Percentiles rank a stretch among this genome's conserved stretches.
Conservation (phyloP, 2,329 filamentous ascomycete genomes). For the Trichoderma sp. region DNA sequence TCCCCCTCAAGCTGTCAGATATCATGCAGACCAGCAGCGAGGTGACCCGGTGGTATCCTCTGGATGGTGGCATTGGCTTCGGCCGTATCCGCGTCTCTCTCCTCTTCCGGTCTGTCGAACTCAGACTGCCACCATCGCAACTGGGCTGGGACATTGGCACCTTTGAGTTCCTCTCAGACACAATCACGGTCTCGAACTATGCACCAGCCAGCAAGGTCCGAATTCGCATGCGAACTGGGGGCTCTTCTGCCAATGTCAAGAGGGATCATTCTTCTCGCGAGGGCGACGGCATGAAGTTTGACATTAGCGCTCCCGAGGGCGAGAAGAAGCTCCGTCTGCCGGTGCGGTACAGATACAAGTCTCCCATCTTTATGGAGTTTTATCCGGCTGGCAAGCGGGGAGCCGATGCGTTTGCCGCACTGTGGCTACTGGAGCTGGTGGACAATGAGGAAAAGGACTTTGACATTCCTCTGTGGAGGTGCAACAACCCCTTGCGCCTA, state of each 20-base stretch:
- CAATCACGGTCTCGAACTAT: conserved; percentile 67
- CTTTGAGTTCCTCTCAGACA: conserved; percentile 79
- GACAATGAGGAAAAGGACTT: conserved; percentile 78
- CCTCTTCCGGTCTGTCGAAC: conserved; percentile 86
- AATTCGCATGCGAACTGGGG: conserved; percentile 79
- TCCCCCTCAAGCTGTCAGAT: conserved; percentile 84
- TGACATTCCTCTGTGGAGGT: conserved; percentile 89
- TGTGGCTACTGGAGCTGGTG: conserved; percentile 84
- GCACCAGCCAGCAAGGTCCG: conserved; percentile 68
- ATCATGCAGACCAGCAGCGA: conserved; percentile 87
- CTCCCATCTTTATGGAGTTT: conserved; percentile 87
- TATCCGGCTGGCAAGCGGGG: conserved; percentile 68
- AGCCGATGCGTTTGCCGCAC: conserved; percentile 72
- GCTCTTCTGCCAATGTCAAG: conserved; percentile 72
- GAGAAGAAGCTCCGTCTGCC: conserved; percentile 68
- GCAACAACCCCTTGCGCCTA: conserved; percentile 71
- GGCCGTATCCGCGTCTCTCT: conserved; percentile 86
- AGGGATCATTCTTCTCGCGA: conserved; percentile 64
- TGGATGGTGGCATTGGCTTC: conserved; percentile 91
- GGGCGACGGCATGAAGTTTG: conserved; percentile 54
- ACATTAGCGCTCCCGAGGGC: conserved; percentile 49
- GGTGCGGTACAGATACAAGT: conserved; percentile 87
- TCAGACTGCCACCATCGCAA: conserved; percentile 78
- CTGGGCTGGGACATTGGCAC: conserved; percentile 95
- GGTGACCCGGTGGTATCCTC: conserved; percentile 88